Conservation (phyloP, 176 grass and related monocot species). For the Musa itinerans region DNA sequence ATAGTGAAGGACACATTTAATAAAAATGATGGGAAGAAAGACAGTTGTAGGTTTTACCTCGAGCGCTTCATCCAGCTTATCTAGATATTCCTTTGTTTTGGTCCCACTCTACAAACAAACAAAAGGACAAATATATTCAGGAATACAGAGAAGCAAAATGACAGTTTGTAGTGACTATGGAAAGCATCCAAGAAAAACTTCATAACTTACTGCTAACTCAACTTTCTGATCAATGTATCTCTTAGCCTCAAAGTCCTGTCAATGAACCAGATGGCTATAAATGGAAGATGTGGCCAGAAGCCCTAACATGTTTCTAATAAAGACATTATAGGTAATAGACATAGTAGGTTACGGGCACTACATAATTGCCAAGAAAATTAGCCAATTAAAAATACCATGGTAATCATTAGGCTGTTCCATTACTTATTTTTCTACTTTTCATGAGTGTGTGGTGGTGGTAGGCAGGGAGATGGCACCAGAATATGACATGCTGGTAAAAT, state of each 20-base stretch:
- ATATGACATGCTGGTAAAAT: not conserved
- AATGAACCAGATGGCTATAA: conserved; percentile 18
- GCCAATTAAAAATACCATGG: too few species aligned
- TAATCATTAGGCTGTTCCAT: not conserved
- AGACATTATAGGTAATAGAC: conserved; percentile 7
- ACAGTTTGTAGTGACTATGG: not conserved
- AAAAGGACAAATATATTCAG: not conserved
- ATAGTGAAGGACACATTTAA: not conserved
- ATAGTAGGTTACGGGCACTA: not conserved
- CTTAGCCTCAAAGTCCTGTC: conserved; percentile 62
- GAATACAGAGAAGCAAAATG: not conserved
- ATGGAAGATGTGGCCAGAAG: not conserved
- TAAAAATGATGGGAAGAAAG: not conserved
- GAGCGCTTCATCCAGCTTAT: conserved; percentile 68
- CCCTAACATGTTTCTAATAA: not conserved
- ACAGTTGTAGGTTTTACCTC: conserved; percentile 29
- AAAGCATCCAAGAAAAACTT: not conserved
- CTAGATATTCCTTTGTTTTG: conserved; percentile 75
- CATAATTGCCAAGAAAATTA: too few species aligned
- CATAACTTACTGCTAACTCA: conserved; percentile 59
- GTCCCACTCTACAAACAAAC: conserved; percentile 53
- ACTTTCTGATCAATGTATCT: conserved; percentile 85
- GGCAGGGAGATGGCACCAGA: too few species aligned
- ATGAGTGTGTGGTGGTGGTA: too few species aligned
- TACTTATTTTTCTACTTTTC: too few species aligned